Evolutionary conservation across 352 stramenopile species (phyloP).

Genomic region (Phytopythium helicoides): DNA sequence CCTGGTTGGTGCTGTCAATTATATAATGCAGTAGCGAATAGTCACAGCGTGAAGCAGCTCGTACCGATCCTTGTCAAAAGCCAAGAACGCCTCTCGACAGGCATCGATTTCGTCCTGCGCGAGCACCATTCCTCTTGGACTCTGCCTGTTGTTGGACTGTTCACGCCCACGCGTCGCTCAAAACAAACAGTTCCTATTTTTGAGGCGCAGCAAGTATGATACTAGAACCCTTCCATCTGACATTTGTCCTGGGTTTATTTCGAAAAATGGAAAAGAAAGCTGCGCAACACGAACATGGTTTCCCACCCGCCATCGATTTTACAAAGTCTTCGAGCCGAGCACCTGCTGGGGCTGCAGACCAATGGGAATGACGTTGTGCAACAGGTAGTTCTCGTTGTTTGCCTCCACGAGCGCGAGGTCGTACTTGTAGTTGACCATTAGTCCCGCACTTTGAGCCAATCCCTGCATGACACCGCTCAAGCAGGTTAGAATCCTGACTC

Average conservation of each 20-base stretch:
- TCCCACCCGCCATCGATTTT: too few relatives aligned
- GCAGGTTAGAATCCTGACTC: constrained; percentile 1
- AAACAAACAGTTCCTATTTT: neutral
- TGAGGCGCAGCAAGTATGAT: neutral
- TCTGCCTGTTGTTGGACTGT: neutral
- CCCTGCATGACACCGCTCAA: constrained; percentile 30
- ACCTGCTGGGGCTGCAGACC: constrained; percentile 62
- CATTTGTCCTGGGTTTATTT: neutral
- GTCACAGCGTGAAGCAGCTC: neutral
- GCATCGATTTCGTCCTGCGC: constrained; percentile 96
- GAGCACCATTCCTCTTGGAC: constrained; percentile 51
- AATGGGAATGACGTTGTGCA: constrained; percentile 76
- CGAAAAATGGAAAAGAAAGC: too few relatives aligned
- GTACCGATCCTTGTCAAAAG: constrained; percentile 95
- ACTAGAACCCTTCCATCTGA: too few relatives aligned
- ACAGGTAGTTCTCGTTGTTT: constrained; percentile 84
- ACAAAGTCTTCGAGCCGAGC: constrained; percentile 24
- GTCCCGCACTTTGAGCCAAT: constrained; percentile 63
- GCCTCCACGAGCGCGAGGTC: constrained; percentile 63
- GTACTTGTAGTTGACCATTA: constrained; percentile 91
- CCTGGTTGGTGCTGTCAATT: constrained; percentile 17
- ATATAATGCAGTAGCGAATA: neutral
- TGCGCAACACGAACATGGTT: too few relatives aligned
- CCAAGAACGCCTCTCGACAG: constrained; percentile 95
- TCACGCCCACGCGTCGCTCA: neutral